Base-by-base conservation (phyloP, 345 rosid species). In the Lepidium sativum region DNA sequence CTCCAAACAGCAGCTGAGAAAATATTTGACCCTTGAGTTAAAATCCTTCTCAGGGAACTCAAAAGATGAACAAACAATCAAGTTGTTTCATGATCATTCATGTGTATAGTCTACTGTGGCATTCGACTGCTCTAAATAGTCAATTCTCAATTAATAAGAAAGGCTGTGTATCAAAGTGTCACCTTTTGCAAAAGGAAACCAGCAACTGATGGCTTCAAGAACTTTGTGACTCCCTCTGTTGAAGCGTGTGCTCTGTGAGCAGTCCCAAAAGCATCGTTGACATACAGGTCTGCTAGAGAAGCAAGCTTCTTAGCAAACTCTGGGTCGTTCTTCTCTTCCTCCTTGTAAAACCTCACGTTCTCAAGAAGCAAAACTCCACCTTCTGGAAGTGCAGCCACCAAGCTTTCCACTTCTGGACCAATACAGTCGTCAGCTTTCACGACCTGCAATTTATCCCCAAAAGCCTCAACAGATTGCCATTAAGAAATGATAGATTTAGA, bases 121-220 rank as follows among this genome's bases (percentile, higher is more conserved):
- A 31, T 16, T 8, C 17, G 64, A 5, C 11, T 31, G 27, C 52
- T 59, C 16, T 16, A 1, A 10, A 15, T 42, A 31, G 39, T 31
- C 44, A 40, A 51, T 50, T n/a, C 8, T 15, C 14, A 58, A 9
- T 40, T 7, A 9, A 56, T 27, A 50, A 27, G 23, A 37, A 47
- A 9, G 16, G 5, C 43, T 31, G 2, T 17, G 5, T 6, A 39
- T 73, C 4, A 38, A 50, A 27, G 27, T 15, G 15, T 16, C 9
- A 91, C 98, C 88, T 86, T 91, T 74, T 91, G 98, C 87, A 91
- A 71, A 64, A 91, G 95, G 81, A 88, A 91, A 41, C 98, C 98
- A 72, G 98, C 95, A 75, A 91, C 98, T 9, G 98, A 78, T 42
- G 96, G 98, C 71, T 88, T 88, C 79, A 88, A 76, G 80, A 69